Percentiles rank a stretch among this genome's conserved stretches.
These are phyloP conservation scores for Apophysomyces trapeziformis DNA, from an alignment of 371 early-diverging fungal genomes.

Conservation along the genomic window DNA sequence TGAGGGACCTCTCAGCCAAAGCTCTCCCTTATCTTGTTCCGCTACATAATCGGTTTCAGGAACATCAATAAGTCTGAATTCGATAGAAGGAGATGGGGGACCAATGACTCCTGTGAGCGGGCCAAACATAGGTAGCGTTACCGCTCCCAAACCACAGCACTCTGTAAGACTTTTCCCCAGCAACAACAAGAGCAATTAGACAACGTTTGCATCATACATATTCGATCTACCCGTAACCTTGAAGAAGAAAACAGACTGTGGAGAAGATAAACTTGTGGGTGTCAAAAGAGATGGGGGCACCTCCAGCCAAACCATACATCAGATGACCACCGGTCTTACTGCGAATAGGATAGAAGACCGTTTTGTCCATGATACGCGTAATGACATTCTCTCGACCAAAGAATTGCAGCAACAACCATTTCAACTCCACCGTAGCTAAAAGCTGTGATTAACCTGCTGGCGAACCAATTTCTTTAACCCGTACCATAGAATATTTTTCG, in stretches of 20 bases:
- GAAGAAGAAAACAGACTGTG: constrained; percentile 76
- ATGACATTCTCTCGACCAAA: constrained; percentile 64
- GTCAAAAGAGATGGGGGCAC: constrained; percentile 89
- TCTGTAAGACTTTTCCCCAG: constrained; percentile 51
- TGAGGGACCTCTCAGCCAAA: constrained; percentile 91
- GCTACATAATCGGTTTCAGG: constrained; percentile 81
- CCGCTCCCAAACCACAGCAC: constrained; percentile 54
- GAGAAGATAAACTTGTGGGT: constrained; percentile 84
- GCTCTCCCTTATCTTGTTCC: constrained; percentile 73
- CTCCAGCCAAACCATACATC: constrained; percentile 84
- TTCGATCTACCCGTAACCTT: constrained; percentile 71
- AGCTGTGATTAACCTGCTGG: background rate
- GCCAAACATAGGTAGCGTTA: constrained; percentile 53
- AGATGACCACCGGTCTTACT: constrained; percentile 90
- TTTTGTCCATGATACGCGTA: constrained; percentile 71
- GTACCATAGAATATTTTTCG: constrained; percentile 57
- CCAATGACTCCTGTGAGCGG: constrained; percentile 68
- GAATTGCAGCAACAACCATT: constrained; percentile 66
- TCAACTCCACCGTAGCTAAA: constrained; percentile 65
- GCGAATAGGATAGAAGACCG: constrained; percentile 81
- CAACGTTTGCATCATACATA: background rate
- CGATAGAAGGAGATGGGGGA: constrained; percentile 73
- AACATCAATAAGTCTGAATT: constrained; percentile 84
- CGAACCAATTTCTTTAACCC: background rate
- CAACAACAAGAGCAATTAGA: background rate